These are phyloP conservation scores for Pyricularia sp. DNA, from an alignment of 2,329 filamentous ascomycete genomes.

Conservation along the genomic window DNA sequence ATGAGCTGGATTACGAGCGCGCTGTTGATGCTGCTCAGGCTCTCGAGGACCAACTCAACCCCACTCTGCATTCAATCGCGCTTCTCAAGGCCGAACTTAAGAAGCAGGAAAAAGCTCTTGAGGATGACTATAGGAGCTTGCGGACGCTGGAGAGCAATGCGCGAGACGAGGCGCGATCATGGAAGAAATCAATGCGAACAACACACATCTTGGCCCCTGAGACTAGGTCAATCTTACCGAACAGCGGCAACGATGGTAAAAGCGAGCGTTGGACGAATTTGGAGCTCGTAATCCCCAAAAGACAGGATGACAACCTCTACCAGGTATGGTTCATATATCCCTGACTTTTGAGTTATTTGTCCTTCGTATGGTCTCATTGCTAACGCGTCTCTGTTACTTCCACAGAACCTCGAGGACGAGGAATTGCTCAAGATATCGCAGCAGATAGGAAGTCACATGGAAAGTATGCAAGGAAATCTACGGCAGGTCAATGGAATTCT, in stretches of 20 bases:
- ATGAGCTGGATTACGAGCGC: conserved; percentile 54
- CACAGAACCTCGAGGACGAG: conserved; percentile 25
- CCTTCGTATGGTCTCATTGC: not conserved
- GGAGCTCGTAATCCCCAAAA: conserved; percentile 2
- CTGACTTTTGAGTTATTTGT: not conserved
- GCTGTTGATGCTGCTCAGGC: conserved; percentile 44
- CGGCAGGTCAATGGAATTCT: conserved; percentile 38
- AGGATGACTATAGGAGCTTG: conserved; percentile 39
- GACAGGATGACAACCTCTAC: conserved; percentile 14
- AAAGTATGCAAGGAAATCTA: conserved; percentile 41
- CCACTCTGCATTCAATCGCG: conserved; percentile 48
- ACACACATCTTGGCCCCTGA: conserved; percentile 37
- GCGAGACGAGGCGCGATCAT: conserved; percentile 36
- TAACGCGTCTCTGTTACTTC: not conserved
- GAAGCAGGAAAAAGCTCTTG: conserved; percentile 41
- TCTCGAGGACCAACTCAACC: conserved; percentile 46
- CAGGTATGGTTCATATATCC: conserved; percentile 12
- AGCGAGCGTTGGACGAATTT: conserved; percentile 2
- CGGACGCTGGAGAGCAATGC: conserved; percentile 37
- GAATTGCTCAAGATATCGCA: conserved; percentile 30
- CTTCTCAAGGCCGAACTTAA: conserved; percentile 45
- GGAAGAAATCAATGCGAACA: conserved; percentile 35
- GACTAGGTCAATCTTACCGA: not conserved
- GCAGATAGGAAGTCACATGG: conserved; percentile 41
- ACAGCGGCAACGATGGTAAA: not conserved